phyloP scores from a whole-genome alignment of 768 basidiomycete genomes.

The Xerocomellus chrysenteron region DNA sequence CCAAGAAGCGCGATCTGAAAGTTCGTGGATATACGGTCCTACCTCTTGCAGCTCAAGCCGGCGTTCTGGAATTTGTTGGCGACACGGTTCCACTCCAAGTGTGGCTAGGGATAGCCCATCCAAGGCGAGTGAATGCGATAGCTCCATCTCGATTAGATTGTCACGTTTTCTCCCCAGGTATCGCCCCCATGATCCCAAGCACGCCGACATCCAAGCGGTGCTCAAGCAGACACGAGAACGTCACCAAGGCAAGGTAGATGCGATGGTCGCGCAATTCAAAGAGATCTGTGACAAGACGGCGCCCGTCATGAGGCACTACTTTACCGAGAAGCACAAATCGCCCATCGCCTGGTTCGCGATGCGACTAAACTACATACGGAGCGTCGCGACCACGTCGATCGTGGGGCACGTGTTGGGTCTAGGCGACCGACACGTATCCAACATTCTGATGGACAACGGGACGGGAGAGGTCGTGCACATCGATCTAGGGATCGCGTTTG shows the following conservation, averaged over 20 bases:
- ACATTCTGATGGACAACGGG: constrained; percentile 82
- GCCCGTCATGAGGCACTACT: constrained; percentile 94
- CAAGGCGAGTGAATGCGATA: constrained; percentile 40
- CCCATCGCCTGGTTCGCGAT: constrained; percentile 92
- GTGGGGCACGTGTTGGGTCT: constrained; percentile 91
- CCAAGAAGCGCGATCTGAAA: constrained; percentile 64
- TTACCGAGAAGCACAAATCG: constrained; percentile 84
- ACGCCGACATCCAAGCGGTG: constrained; percentile 28
- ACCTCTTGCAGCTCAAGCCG: constrained; percentile 76
- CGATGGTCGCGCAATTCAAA: constrained; percentile 35
- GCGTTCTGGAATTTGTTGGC: constrained; percentile 87
- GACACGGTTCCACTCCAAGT: constrained; percentile 64
- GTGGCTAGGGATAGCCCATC: constrained; percentile 68
- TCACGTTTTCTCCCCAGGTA: constrained; percentile 48
- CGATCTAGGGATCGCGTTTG: constrained; percentile 95
- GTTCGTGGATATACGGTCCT: constrained; percentile 89
- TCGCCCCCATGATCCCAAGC: constrained; percentile 52
- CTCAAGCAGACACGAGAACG: constrained; percentile 36
- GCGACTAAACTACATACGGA: constrained; percentile 86
- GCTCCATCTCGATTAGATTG: background rate
- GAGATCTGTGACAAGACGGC: constrained; percentile 49
- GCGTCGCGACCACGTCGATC: constrained; percentile 91
- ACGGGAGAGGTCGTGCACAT: constrained; percentile 93
- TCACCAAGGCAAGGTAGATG: constrained; percentile 29
- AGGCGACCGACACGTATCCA: constrained; percentile 89